Evolutionary conservation across 2,329 filamentous ascomycete species (phyloP).

Genomic region (Zalaria obscura): DNA sequence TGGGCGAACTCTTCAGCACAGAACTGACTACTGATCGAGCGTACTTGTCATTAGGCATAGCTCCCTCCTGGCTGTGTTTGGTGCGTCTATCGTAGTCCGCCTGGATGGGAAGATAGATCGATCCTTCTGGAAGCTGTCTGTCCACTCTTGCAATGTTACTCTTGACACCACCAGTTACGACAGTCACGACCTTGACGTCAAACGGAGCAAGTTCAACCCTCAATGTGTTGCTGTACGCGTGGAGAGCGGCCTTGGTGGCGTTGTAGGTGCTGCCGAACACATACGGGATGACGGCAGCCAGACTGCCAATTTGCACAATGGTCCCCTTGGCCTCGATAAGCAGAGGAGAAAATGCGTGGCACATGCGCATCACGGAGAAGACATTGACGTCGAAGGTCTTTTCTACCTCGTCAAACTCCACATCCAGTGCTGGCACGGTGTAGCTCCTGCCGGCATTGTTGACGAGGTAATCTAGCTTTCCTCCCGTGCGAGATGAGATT

Average conservation of each 20-base stretch:
- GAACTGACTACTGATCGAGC: conserved; percentile 40
- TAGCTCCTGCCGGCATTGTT: conserved; percentile 46
- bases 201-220: conserved; percentile 42
- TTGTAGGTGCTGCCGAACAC: conserved; percentile 36
- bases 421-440: conserved; percentile 42
- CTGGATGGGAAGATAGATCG: conserved; percentile 38
- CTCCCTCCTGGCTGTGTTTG: conserved; percentile 38
- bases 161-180: conserved; percentile 46
- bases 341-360: conserved; percentile 41
- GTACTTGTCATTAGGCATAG: conserved; percentile 39
- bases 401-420: conserved; percentile 33
- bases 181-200: conserved; percentile 30
- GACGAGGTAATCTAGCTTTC: conserved; percentile 40
- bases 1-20: conserved; percentile 26
- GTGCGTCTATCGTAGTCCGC: conserved; percentile 37
- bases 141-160: conserved; percentile 42
- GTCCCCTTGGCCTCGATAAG: conserved; percentile 29
- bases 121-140: conserved; percentile 31
- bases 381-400: conserved; percentile 40
- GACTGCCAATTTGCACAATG: conserved; percentile 22
- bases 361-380: conserved; percentile 43
- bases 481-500: conserved; percentile 31
- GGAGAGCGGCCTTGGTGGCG: conserved; percentile 44
- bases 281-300: conserved; percentile 30
- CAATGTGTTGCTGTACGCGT: conserved; percentile 43